Base-by-base conservation (phyloP, 805 yeast species). In the Yamadazyma nakazawae region DNA sequence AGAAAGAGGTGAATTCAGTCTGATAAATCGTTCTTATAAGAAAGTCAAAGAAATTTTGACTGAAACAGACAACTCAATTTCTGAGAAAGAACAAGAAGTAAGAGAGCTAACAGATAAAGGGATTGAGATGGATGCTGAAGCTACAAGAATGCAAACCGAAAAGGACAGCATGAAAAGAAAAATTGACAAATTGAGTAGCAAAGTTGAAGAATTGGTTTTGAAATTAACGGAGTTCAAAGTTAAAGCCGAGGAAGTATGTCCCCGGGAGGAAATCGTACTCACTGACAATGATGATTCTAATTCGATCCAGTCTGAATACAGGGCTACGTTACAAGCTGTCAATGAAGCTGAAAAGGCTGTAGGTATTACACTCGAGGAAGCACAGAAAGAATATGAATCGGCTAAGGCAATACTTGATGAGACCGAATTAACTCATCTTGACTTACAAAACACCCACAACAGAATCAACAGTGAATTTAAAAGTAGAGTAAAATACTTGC, bases 301-400 rank as follows among this genome's bases (percentile, higher is more conserved):
- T 5, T 68, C 74, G 1, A 75, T 85, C 11, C 75, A 73, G 19
- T 51, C 58, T 2, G 84, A 81, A 55, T 72, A 80, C 43, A 67
- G 64, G 19, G 67, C 62, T 16, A 68, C 82, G 13, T 72, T 77
- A 17, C 55, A 60, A 30, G 72, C 74, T 17, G 74, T 85, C 14
- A 66, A 71, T 41, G 72, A 69, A 44, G 79, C 82, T 2, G 86
- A 85, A 53, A 64, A 64, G 36, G 63, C 67, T 19, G 61, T 82
- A 12, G 88, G 86, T 0, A 70, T 78, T 46, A 61, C 82, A 0
- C 76, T 79, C 40, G 84, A 81, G 42, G 77, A 78, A 32, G 80
- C 84, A 1, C 73, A 79, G 37, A 56, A 62, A 11, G 72, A 79
- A 30, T 75, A 79, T 38, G 66, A 74, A 13, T 58, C 59, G 12